These are phyloP conservation scores for Cytospora piceae DNA, from an alignment of 2,329 filamentous ascomycete genomes.

Conservation along the genomic window DNA sequence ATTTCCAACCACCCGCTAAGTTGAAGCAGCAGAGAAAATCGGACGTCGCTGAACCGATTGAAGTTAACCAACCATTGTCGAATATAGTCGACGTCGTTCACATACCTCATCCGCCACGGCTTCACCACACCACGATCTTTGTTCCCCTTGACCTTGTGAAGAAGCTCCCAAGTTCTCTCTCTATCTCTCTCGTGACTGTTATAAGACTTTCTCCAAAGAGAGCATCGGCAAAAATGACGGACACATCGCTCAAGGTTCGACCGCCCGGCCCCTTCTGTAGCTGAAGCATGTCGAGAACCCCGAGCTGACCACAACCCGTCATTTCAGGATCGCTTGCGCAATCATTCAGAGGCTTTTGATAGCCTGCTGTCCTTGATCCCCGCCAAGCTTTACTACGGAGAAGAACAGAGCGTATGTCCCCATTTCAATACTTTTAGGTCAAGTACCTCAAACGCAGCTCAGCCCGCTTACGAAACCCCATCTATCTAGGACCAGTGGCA, in stretches of 20 bases:
- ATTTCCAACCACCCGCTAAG: slow-evolving; percentile 28
- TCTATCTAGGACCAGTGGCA: slow-evolving; percentile 81
- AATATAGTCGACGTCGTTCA: background rate
- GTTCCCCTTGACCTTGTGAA: background rate
- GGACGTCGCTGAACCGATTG: slow-evolving; percentile 13
- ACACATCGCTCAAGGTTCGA: slow-evolving; percentile 37
- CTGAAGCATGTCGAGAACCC: slow-evolving; percentile 2
- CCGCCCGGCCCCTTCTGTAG: slow-evolving; percentile 5
- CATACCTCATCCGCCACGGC: background rate
- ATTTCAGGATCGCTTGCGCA: slow-evolving; percentile 59
- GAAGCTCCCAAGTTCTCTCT: background rate
- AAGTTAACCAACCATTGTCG: slow-evolving; percentile 30
- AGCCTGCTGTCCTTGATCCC: slow-evolving; percentile 86
- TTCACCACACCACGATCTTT: background rate
- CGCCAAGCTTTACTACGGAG: slow-evolving; percentile 86
- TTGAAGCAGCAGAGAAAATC: slow-evolving; percentile 17
- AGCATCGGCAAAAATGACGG: slow-evolving; percentile 32
- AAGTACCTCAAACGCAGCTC: background rate
- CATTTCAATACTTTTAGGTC: background rate
- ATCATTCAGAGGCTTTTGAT: slow-evolving; percentile 76
- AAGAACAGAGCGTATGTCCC: slow-evolving; percentile 77
- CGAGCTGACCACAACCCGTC: slow-evolving; percentile 21
- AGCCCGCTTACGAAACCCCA: slow-evolving; percentile 29
- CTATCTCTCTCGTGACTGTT: background rate
- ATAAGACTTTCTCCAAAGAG: background rate